Conservation (phyloP, 139 green algal genomes). For the Medakamo hakoo region DNA sequence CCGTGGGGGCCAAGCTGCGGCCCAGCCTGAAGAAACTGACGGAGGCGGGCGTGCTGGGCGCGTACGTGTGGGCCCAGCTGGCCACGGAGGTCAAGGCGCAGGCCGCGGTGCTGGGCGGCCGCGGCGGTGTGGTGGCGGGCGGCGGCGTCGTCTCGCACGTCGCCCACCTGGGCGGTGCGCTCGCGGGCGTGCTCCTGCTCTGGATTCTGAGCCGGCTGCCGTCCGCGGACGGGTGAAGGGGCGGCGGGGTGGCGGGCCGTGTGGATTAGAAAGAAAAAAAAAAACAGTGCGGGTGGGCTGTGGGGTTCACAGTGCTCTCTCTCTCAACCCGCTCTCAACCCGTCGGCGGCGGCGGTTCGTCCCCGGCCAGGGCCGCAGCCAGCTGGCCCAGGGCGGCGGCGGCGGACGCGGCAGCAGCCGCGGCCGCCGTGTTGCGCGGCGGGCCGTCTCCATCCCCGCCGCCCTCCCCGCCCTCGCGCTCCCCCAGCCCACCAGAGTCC, state of each 20-base stretch:
- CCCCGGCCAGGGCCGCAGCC: slow-evolving; percentile 5
- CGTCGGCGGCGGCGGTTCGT: too few relatives aligned
- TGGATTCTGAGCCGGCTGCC: slow-evolving; percentile 34
- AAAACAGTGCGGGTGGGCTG: too few relatives aligned
- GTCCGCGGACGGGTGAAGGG: too few relatives aligned
- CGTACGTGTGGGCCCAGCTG: slow-evolving; percentile 67
- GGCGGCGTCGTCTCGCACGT: slow-evolving; percentile 38
- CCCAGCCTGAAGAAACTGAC: slow-evolving; percentile 50
- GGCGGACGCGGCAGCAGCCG: not conserved
- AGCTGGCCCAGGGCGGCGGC: slow-evolving; percentile 8
- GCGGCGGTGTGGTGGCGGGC: slow-evolving; percentile 20
- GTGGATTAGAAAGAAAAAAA: too few relatives aligned
- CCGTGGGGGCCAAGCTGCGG: slow-evolving; percentile 39
- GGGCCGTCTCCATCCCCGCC: not conserved
- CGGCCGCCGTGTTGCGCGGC: not conserved
- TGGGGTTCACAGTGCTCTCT: too few relatives aligned
- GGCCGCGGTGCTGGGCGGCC: slow-evolving; percentile 5
- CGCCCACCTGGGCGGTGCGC: slow-evolving; percentile 51
- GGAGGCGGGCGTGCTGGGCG: slow-evolving; percentile 57
- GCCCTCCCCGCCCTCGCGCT: too few relatives aligned
- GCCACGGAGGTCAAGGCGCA: slow-evolving; percentile 22
- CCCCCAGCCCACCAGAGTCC: too few relatives aligned
- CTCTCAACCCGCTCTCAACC: too few relatives aligned
- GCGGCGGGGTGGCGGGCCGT: too few relatives aligned
- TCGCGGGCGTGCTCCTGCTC: slow-evolving; percentile 47